Evolutionary conservation across 1,284 basidiomycete species (phyloP), one percentile per base, ranked within the genome.

Genomic region (Uromyces viciae-fabae): DNA sequence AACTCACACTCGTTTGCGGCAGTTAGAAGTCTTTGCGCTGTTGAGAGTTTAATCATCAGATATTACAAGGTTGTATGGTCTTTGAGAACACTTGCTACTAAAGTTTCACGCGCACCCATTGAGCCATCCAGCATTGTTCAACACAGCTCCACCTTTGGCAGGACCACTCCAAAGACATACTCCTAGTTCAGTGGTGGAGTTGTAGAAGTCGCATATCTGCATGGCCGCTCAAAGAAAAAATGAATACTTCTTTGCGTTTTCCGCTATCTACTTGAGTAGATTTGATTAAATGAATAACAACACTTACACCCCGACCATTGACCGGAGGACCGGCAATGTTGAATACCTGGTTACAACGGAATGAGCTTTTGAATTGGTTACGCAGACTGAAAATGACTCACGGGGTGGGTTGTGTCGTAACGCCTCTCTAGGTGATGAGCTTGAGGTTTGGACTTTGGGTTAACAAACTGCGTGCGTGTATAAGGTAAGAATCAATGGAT

Each of bases 131-230:
- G 75, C 75, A 7, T 36, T 75, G 3, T 66, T 7, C 14, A 54
- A 31, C 7, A 38, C 54, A 4, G 58, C 42, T 1, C 38, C 38
- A 15, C 2, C 49, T 42, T 54, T 38, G 33, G 52, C 75, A n/a
- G 75, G n/a, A 3, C 75, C 60, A 14, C 60, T 68, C 75, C 75
- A 77, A 4, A 77, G 62, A 52, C 75, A 77, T 19, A 68, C 75
- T 11, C 75, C 75, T 4, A 42, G 17, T 19, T 52, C 49, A 3
- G 15, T 42, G 22, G 58, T 54, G 2, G 75, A 49, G 33, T 68
- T 68, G 46, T 77, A 77, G 40, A 28, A 40, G 1, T 49, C 62
- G 40, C 75, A 77, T 14, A 40, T 68, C 62, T 76, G 60, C 25
- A 46, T 64, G n/a, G n/a, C n/a, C n/a, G n/a, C 22, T 22, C 3